Evolutionary conservation across 2,329 filamentous ascomycete genomes (phyloP), one percentile per base, ranked within the genome.

Genomic region (Byssochlamys sp.): DNA sequence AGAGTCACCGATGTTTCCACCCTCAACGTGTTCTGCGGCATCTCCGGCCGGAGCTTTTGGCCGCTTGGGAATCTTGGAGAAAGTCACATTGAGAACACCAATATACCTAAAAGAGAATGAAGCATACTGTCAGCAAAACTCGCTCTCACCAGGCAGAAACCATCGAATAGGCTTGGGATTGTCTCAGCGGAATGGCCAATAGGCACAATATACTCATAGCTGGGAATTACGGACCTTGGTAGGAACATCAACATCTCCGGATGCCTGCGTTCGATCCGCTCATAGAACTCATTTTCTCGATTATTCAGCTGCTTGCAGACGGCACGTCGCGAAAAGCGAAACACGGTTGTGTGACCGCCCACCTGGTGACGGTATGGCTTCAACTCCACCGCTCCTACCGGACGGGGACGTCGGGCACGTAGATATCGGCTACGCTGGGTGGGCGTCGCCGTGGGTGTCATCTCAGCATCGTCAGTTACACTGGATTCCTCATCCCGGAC

Each of bases 221-320:
- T 48, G 19, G 29, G 31, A 58, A 78, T 61, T 77, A 88, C 86
- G 45, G 69, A 78, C 74, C 91, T 90, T 62, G 94, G 94, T 62
- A 99, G 80, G 70, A 97, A 99, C 49, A 88, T 85, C 59, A 99
- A 78, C 67, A 99, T 81, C 69, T 96, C 88, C 62, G 91, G 89
- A 73, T 99, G 92, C 64, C 90, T 85, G 67, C 84, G 85, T 77
- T 99, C 94, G 66, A 97, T 90, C 56, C 87, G 94, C 75, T 99
- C 94, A 73, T 99, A 99, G 71, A 99, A 99, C 75, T 96, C 90
- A 73, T 99, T 99, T 71, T 99, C 94, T 67, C 92, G 84, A 71
- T 96, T 99, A 73, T 96, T 99, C 68, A 99, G 82, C 75, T 96
- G 91, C 75, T 99, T 99, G 80, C 94, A 99, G 10, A 99, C 91